Conservation (phyloP, 2,329 filamentous ascomycete species). For the Mycogone perniciosa region DNA sequence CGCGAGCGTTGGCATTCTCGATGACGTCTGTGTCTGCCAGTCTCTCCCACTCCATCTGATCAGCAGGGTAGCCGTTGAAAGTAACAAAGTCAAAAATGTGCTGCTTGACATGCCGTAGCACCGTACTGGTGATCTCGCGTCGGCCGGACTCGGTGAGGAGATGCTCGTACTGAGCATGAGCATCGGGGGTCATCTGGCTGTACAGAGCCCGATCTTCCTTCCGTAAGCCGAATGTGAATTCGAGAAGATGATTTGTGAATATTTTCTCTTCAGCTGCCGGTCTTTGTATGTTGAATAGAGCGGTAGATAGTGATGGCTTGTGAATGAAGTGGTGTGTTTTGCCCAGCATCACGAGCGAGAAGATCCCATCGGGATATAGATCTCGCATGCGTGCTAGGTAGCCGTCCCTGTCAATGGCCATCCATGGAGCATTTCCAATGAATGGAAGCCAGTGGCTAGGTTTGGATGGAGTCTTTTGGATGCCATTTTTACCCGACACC, state of each 20-base stretch:
- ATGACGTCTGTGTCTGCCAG: conserved; percentile 26
- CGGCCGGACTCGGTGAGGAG: conserved; percentile 22
- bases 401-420: conserved; percentile 22
- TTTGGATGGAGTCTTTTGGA: conserved; percentile 12
- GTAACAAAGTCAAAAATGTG: conserved; percentile 31
- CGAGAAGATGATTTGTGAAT: conserved; percentile 22
- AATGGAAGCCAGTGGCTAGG: conserved; percentile 29
- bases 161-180: conserved; percentile 22
- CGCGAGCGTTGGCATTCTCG: conserved; percentile 18
- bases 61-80: conserved; percentile 31
- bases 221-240: conserved; percentile 28
- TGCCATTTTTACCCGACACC: not conserved
- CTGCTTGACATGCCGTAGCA: conserved; percentile 21
- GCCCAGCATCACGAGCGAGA: conserved; percentile 29
- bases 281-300: conserved; percentile 25
- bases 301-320: conserved; percentile 24
- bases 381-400: conserved; percentile 27
- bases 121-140: conserved; percentile 16
- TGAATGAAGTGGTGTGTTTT: conserved; percentile 29
- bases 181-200: conserved; percentile 22
- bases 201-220: conserved; percentile 27
- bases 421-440: conserved; percentile 30
- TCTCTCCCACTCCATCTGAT: conserved; percentile 36
- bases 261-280: conserved; percentile 22
- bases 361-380: conserved; percentile 28